phyloP scores from a whole-genome alignment of 2,329 filamentous ascomycete species.

The Pseudogymnoascus sp. region DNA sequence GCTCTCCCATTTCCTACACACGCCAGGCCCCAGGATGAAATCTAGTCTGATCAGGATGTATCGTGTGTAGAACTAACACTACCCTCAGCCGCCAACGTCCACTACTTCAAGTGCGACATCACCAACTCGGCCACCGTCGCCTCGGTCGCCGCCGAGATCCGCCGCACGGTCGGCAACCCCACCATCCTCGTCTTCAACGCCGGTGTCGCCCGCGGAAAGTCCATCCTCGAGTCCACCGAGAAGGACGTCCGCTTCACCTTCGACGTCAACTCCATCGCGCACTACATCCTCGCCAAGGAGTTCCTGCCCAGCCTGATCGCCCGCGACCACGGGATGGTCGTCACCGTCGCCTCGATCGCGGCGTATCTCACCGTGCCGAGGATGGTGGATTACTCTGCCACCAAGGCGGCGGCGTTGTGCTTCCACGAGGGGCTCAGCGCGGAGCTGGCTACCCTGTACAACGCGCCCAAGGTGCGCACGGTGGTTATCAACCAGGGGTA shows the following conservation, averaged over 20 bases:
- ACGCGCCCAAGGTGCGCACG: constrained; percentile 55
- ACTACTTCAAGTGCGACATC: constrained; percentile 64
- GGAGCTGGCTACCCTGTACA: constrained; percentile 52
- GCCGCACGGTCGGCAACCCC: constrained; percentile 50
- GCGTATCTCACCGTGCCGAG: constrained; percentile 52
- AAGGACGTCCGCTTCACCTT: constrained; percentile 58
- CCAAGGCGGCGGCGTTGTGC: constrained; percentile 57
- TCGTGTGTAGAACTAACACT: background rate
- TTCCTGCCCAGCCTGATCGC: constrained; percentile 60
- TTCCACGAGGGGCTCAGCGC: constrained; percentile 60
- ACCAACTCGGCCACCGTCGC: constrained; percentile 48
- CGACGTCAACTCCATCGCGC: constrained; percentile 60
- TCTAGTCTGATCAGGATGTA: constrained; percentile 2
- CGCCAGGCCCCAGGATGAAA: constrained; percentile 8
- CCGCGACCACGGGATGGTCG: constrained; percentile 62
- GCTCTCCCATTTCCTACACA: constrained; percentile 12
- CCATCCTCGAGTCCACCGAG: constrained; percentile 50
- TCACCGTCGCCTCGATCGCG: constrained; percentile 60
- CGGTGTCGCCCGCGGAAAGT: constrained; percentile 53
- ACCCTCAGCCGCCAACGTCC: constrained; percentile 43
- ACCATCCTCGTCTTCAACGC: constrained; percentile 69
- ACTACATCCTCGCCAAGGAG: constrained; percentile 57
- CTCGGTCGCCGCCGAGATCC: constrained; percentile 44
- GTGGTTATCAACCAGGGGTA: constrained; percentile 58
- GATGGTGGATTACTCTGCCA: constrained; percentile 60